Conservation (phyloP, 306 rosid species). For the Malus fusca region DNA sequence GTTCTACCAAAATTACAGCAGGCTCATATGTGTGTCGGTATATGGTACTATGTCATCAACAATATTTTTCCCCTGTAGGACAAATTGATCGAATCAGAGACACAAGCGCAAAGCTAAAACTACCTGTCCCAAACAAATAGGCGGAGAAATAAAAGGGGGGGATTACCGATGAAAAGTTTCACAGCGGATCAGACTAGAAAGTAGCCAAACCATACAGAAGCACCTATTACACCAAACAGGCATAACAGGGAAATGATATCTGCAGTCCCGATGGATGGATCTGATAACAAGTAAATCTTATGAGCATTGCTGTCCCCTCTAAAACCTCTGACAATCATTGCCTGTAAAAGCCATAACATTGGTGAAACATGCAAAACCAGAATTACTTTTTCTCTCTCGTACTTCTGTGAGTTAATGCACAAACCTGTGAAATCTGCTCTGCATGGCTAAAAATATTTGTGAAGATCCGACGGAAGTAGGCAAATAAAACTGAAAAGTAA, state of each 20-base stretch:
- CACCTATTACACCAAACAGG: conserved; percentile 51
- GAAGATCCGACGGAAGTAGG: conserved; percentile 84
- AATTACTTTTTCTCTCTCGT: neutral
- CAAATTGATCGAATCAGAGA: neutral
- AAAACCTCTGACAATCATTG: conserved; percentile 94
- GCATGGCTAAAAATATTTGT: conserved; percentile 88
- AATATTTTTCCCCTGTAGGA: neutral
- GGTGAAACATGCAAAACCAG: neutral
- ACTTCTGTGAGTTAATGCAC: neutral
- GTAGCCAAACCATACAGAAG: conserved; percentile 59
- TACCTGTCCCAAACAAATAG: conserved; percentile 13
- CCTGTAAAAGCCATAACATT: conserved; percentile 39
- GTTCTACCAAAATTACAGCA: neutral
- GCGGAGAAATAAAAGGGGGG: neutral
- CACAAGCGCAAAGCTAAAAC: neutral
- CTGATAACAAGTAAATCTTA: conserved; percentile 69
- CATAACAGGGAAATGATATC: conserved; percentile 53
- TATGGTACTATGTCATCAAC: neutral
- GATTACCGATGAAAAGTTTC: conserved; percentile 12
- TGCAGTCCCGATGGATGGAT: conserved; percentile 53
- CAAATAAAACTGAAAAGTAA: conserved; percentile 62
- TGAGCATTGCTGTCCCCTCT: conserved; percentile 68
- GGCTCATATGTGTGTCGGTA: neutral
- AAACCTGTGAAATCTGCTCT: conserved; percentile 95
- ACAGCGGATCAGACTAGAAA: conserved; percentile 35